Evolutionary conservation across 495 filamentous ascomycete species (phyloP), one percentile per base, ranked within the genome.

Genomic region (Oleoguttula mirabilis): DNA sequence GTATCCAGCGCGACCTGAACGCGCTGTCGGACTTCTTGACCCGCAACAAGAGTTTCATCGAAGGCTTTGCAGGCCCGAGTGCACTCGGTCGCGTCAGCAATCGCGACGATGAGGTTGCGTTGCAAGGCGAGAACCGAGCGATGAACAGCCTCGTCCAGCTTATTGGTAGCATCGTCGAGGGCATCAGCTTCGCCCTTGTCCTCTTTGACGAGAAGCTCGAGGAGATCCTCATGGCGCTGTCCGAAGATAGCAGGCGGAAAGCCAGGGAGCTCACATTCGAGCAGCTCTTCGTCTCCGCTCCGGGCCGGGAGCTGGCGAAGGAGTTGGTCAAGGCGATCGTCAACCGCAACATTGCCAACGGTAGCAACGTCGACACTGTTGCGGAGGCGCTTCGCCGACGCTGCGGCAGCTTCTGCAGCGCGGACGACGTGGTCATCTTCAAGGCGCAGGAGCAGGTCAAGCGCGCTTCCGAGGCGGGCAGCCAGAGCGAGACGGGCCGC

Each of bases 261-360:
- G 77, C 90, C 43, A 68, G 74, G 32, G 68, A 79, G 38, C 70
- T 94, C 23, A 94, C 85, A 0, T 99, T 81, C 54, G 82, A 93
- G 57, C 68, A 72, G 22, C 75, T 99, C 1, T 96, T 95, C 60
- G 81, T 82, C 14, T 76, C 79, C 21, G 59, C 64, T 22, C 69
- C 71, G 27, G 90, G 92, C 8, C 84, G 86, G 44, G 83, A 93
- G 17, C 73, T 96, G n/a, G 92, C 88, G 16, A 94, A 94, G 63
- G 80, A 94, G 43, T 67, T 99, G 2, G 92, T 99, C 28, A 96
- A 95, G 60, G 88, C 88, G 1, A 95, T 99, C 49, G 90, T 99
- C 41, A 96, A 96, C 62, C 72, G 86, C 27, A 96, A 92, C 60
- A 96, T 99, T 55, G 84, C 84, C 28, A 88, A 80, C 50, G 90